Conservation (phyloP, 208 protist genomes). For the Borovskyia barvae region DNA sequence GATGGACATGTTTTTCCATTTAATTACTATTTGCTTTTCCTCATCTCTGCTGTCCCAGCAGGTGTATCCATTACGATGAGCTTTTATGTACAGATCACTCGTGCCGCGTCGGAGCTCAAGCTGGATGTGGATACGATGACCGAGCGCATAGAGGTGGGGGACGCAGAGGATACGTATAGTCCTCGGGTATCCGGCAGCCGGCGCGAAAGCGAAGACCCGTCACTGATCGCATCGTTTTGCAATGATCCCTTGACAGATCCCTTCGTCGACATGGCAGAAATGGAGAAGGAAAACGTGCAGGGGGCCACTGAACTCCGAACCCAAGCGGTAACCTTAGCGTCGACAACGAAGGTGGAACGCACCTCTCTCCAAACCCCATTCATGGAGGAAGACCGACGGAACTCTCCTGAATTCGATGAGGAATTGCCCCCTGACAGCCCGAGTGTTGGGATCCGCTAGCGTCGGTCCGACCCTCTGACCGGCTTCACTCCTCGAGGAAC, state of each 20-base stretch:
- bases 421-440: too few species aligned
- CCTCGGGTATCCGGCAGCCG: too few species aligned
- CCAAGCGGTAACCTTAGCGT: neutral
- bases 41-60: conserved; percentile 22
- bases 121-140: neutral
- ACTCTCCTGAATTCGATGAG: too few species aligned
- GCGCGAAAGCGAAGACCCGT: conserved; percentile 16
- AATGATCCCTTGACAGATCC: conserved; percentile 22
- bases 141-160: neutral
- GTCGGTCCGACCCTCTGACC: too few species aligned
- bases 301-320: neutral
- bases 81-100: conserved; percentile 9
- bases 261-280: conserved; percentile 16
- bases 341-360: too few species aligned
- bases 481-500: too few species aligned
- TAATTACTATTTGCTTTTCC: conserved; percentile 59
- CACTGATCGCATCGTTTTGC: conserved; percentile 28
- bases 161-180: too few species aligned
- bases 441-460: too few species aligned
- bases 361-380: neutral
- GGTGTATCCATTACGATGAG: conserved; percentile 15
- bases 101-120: conserved; percentile 5
- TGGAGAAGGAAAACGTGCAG: conserved; percentile 22
- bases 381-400: neutral
- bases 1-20: conserved; percentile 38